Conservation (phyloP, 2,329 filamentous ascomycete species). For the Neofusicoccum cordaticola region DNA sequence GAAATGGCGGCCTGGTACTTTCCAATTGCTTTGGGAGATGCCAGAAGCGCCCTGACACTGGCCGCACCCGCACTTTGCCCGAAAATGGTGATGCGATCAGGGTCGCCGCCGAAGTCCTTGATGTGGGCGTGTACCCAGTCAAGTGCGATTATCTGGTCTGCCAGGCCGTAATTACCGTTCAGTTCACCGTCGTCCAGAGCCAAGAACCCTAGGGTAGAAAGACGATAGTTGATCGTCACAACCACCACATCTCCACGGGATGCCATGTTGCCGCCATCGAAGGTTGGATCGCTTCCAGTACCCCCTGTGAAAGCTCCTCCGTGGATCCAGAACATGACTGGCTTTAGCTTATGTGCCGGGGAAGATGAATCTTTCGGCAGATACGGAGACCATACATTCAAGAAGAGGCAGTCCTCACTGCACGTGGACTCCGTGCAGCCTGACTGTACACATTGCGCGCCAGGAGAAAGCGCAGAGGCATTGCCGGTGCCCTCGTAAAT, state of each 20-base stretch:
- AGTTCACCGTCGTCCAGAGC: constrained; percentile 45
- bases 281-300: constrained; percentile 42
- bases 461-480: constrained; percentile 37
- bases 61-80: constrained; percentile 24
- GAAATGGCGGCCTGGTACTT: constrained; percentile 51
- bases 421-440: constrained; percentile 25
- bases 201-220: constrained; percentile 35
- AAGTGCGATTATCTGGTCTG: constrained; percentile 50
- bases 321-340: constrained; percentile 49
- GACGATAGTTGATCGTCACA: constrained; percentile 45
- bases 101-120: constrained; percentile 36
- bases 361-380: constrained; percentile 25
- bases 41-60: constrained; percentile 48
- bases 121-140: constrained; percentile 49
- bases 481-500: constrained; percentile 34
- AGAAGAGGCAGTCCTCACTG: constrained; percentile 46
- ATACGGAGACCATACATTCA: constrained; percentile 41
- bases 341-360: constrained; percentile 36
- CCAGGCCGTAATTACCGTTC: constrained; percentile 45
- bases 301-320: constrained; percentile 45
- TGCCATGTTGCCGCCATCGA: constrained; percentile 16
- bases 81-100: constrained; percentile 41
- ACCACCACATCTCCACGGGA: constrained; percentile 37
- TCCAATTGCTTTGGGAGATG: constrained; percentile 46
- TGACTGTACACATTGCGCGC: constrained; percentile 42